These are phyloP conservation scores for Tympanopsis confertula DNA, from an alignment of 2,329 filamentous ascomycete genomes.

Conservation along the genomic window DNA sequence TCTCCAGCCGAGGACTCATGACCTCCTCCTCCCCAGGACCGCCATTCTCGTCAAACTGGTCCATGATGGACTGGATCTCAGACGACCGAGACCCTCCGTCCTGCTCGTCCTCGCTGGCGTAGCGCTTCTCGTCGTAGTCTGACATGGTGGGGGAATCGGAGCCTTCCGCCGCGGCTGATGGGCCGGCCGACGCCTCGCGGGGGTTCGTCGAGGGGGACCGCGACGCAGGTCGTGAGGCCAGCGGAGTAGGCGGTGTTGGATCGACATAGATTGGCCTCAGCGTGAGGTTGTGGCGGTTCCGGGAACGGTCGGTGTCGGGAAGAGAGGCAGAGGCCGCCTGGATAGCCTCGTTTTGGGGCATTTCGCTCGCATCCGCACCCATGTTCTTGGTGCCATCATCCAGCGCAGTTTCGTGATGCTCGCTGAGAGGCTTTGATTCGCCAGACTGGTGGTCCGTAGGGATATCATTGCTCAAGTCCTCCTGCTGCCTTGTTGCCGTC, in stretches of 20 bases:
- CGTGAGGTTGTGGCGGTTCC: not conserved
- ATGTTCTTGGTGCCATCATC: too few relatives aligned
- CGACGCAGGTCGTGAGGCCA: conserved; percentile 42
- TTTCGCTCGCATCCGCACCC: too few relatives aligned
- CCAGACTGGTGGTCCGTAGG: too few relatives aligned
- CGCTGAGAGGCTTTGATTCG: too few relatives aligned
- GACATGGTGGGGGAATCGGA: conserved; percentile 44
- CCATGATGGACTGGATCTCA: conserved; percentile 96
- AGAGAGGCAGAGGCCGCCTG: too few relatives aligned
- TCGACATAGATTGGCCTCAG: conserved; percentile 32
- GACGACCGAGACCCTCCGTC: conserved; percentile 46
- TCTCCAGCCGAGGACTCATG: conserved; percentile 79
- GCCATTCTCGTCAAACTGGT: conserved; percentile 72
- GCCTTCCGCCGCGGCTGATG: conserved; percentile 25
- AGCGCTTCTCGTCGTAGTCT: conserved; percentile 41
- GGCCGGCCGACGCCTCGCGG: conserved; percentile 29
- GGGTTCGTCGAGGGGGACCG: conserved; percentile 44
- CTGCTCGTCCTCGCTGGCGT: conserved; percentile 48
- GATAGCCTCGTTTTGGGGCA: too few relatives aligned
- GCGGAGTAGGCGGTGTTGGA: conserved; percentile 44
- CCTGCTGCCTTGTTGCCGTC: too few relatives aligned
- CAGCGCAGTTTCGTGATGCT: too few relatives aligned
- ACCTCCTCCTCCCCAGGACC: conserved; percentile 70
- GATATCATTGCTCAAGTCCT: too few relatives aligned
- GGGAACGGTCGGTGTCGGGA: conserved; percentile 2